These are phyloP conservation scores for Polygonum aviculare DNA, from an alignment of 148 eudicot genomes.

Conservation along the genomic window DNA sequence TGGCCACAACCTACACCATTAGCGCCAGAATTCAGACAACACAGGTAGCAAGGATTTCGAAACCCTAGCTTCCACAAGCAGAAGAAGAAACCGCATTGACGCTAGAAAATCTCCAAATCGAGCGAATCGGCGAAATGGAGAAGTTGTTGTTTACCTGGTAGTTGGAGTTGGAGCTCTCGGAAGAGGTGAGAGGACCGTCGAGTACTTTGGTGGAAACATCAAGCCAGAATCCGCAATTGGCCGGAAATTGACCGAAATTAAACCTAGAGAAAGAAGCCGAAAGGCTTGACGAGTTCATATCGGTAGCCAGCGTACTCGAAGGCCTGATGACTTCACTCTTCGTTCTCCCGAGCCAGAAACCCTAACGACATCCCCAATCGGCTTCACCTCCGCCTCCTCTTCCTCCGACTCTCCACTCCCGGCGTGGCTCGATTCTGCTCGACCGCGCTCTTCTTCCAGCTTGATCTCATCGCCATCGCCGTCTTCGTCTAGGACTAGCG, in stretches of 20 bases:
- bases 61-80: background rate
- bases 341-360: conserved; percentile 38
- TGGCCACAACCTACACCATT: conserved; percentile 58
- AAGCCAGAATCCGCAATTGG: no score
- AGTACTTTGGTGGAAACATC: conserved; percentile 77
- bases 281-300: conserved; percentile 32
- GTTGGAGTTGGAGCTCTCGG: conserved; percentile 44
- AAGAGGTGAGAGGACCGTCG: conserved; percentile 72
- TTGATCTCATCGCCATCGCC: conserved; percentile 5
- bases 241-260: background rate
- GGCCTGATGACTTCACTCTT: no score
- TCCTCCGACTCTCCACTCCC: conserved; percentile 4
- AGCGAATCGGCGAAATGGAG: background rate
- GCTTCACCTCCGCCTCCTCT: conserved; percentile 32
- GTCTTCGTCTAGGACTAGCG: conserved; percentile 12
- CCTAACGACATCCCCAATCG: conserved; percentile 58
- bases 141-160: conserved; percentile 43
- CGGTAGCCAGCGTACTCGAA: conserved; percentile 56
- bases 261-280: background rate
- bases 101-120: background rate
- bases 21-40: background rate
- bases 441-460: background rate
- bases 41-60: background rate
- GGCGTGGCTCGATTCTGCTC: background rate
- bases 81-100: background rate